Percentiles rank a stretch among this genome's conserved stretches.
phyloP scores from a whole-genome alignment of 1,284 basidiomycete species.

The Ceratobasidium papillatum region DNA sequence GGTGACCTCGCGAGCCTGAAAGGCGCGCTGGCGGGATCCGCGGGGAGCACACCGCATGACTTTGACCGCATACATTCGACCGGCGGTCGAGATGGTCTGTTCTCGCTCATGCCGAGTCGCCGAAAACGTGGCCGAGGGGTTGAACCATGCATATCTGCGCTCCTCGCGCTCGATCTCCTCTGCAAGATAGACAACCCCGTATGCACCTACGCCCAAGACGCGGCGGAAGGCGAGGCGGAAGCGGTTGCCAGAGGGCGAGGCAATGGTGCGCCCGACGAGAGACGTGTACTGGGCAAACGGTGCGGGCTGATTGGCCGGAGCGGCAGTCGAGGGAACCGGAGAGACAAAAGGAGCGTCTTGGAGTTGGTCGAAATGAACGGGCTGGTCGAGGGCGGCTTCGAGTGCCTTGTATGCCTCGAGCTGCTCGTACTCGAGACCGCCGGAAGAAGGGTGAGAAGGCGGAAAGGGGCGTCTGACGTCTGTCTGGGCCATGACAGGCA shows the following conservation, averaged over 20 bases:
- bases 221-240: slow-evolving; percentile 82
- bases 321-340: background rate
- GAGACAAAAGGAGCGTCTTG: slow-evolving; percentile 10
- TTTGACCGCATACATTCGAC: slow-evolving; percentile 87
- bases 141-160: slow-evolving; percentile 18
- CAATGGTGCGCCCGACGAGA: slow-evolving; percentile 28
- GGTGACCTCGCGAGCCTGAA: slow-evolving; percentile 79
- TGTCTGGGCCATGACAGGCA: slow-evolving; percentile 24
- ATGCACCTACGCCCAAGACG: slow-evolving; percentile 92
- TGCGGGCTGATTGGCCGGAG: background rate
- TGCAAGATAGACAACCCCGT: slow-evolving; percentile 95
- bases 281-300: slow-evolving; percentile 34
- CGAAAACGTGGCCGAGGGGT: background rate
- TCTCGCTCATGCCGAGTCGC: slow-evolving; percentile 36
- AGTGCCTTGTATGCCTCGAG: background rate
- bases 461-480: background rate
- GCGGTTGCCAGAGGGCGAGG: slow-evolving; percentile 19
- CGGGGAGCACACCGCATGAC: slow-evolving; percentile 68
- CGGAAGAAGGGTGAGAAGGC: background rate
- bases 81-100: slow-evolving; percentile 53
- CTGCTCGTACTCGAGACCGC: slow-evolving; percentile 20
- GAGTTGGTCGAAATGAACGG: slow-evolving; percentile 29
- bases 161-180: slow-evolving; percentile 60
- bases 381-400: slow-evolving; percentile 17
- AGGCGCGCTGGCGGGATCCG: slow-evolving; percentile 76